A percentile compares a stretch with the other conserved stretches of the same genome.
These are phyloP conservation scores for Solanum pimpinellifolium DNA, from an alignment of 257 asterid genomes.

Conservation along the genomic window DNA sequence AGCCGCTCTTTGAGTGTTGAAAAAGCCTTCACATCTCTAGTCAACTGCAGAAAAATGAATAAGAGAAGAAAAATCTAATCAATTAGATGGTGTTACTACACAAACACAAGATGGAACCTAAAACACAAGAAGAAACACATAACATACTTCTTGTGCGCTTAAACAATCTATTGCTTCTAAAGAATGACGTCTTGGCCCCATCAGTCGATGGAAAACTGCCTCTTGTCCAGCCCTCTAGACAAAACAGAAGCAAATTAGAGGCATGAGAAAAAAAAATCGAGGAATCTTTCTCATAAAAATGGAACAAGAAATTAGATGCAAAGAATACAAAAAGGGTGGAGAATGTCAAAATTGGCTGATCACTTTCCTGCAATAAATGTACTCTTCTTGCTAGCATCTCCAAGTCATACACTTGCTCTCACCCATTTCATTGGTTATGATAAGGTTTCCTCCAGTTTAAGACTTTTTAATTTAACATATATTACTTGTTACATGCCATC, in stretches of 20 bases:
- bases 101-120: not conserved
- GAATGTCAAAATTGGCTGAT: not conserved
- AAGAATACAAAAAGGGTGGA: not conserved
- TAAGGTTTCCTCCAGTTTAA: not conserved
- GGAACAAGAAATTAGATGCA: not conserved
- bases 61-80: constrained; percentile 2
- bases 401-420: not conserved
- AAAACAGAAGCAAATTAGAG: constrained; percentile 6
- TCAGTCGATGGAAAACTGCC: constrained; percentile 62
- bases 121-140: constrained; percentile 5
- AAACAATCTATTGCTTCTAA: constrained; percentile 46
- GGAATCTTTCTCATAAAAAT: not conserved
- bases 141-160: constrained; percentile 38
- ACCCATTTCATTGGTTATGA: not conserved
- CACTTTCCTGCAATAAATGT: not conserved
- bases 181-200: constrained; percentile 70
- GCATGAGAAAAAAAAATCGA: not conserved
- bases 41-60: constrained; percentile 30
- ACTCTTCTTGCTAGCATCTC: not conserved
- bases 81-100: not conserved
- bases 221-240: constrained; percentile 34
- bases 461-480: not conserved
- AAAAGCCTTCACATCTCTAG: constrained; percentile 32
- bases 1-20: constrained; percentile 68
- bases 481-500: not conserved